Evolutionary conservation across 1,284 basidiomycete species (phyloP), one percentile per base, ranked within the genome.

Genomic region (Tilletia setariae): DNA sequence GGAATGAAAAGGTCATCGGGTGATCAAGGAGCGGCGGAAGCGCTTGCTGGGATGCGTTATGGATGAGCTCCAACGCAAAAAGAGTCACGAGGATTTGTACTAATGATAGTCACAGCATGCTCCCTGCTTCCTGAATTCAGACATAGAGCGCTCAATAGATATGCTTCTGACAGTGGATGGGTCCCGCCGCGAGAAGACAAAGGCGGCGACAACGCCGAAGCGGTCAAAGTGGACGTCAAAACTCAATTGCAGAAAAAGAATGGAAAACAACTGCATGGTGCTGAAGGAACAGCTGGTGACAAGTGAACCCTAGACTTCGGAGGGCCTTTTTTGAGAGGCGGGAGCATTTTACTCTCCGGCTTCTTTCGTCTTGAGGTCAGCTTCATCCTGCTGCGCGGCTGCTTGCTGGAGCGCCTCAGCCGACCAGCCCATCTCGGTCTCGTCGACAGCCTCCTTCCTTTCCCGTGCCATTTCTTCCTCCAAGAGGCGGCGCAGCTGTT

Each of bases 391-490:
- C 2, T 19, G 30, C 35, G 32, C 56, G 2, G 28, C 56, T 2
- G 19, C 28, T 30, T 35, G 30, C 56, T 35, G 19, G 16, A n/a
- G 19, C 56, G 35, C 56, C 56, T 61, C 56, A 16, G 19, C 56
- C 23, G 56, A 30, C 56, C 56, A 61, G 15, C 56, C 56, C 56
- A 32, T 19, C 56, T 32, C 56, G 16, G 56, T 61, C 56, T 61
- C 56, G 16, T 40, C 19, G 28, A 15, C 32, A 25, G 56, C 56
- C 56, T 61, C 56, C 30, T 32, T 40, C 8, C 56, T 25, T 30
- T 61, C 56, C 30, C 30, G 30, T 19, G 19, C 56, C 56, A 61
- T 61, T 30, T 61, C 56, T 4, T 61, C 32, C 28, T 15, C 28
- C 30, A 61, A 32, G 13, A 21, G 19, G 19, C 16, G 15, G 11